phyloP scores from a whole-genome alignment of 306 rosid genomes.

The Geum urbanum region DNA sequence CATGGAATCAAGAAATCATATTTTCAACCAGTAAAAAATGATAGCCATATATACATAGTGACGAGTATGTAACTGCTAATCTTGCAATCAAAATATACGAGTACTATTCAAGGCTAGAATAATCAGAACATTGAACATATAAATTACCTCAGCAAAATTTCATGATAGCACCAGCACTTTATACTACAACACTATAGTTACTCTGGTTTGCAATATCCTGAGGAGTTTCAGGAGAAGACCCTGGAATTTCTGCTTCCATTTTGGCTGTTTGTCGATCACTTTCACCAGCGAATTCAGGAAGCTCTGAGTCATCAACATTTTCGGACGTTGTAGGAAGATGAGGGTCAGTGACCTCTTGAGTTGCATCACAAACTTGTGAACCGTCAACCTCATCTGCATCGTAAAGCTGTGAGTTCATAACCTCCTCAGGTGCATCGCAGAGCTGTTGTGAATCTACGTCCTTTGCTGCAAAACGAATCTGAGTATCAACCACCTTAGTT shows the following conservation, averaged over 20 bases:
- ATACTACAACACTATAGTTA: slow-evolving; percentile 63
- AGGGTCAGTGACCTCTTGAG: slow-evolving; percentile 22
- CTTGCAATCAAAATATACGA: neutral
- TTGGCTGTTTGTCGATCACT: slow-evolving; percentile 37
- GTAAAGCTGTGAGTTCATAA: slow-evolving; percentile 25
- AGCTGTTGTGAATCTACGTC: slow-evolving; percentile 24
- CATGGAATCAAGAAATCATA: neutral
- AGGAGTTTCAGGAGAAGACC: slow-evolving; percentile 52
- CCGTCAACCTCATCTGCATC: slow-evolving; percentile 19
- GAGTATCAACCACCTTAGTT: slow-evolving; percentile 27
- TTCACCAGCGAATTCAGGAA: slow-evolving; percentile 37
- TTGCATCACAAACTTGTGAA: slow-evolving; percentile 27
- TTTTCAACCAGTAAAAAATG: neutral
- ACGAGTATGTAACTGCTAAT: neutral
- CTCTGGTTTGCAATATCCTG: slow-evolving; percentile 64
- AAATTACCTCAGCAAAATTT: slow-evolving; percentile 40
- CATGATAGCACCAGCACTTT: slow-evolving; percentile 34
- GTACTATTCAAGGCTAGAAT: neutral
- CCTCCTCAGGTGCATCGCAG: slow-evolving; percentile 32
- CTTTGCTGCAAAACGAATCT: slow-evolving; percentile 22
- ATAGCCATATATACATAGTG: slow-evolving; percentile 1
- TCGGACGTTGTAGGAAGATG: slow-evolving; percentile 3
- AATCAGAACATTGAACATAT: neutral
- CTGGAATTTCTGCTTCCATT: slow-evolving; percentile 47
- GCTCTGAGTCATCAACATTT: slow-evolving; percentile 15